phyloP scores from a whole-genome alignment of 805 yeast genomes.

The Isabelozyma rhagii region DNA sequence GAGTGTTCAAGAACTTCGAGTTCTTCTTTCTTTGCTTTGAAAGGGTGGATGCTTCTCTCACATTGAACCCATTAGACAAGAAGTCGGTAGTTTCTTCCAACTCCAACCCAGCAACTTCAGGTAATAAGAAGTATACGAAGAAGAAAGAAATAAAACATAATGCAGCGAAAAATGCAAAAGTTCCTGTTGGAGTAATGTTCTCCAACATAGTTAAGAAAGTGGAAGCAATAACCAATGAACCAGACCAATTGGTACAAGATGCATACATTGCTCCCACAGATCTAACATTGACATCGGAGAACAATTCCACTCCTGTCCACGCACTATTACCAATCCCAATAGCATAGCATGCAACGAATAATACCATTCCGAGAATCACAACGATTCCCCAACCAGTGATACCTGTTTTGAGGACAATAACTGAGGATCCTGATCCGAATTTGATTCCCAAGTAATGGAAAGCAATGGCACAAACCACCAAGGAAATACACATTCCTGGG shows the following conservation, averaged over 20 bases:
- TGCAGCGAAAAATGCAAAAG: conserved; percentile 87
- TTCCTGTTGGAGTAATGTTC: conserved; percentile 91
- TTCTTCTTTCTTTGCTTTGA: conserved; percentile 32
- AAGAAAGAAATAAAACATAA: conserved; percentile 69
- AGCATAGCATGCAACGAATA: conserved; percentile 87
- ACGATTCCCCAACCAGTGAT: conserved; percentile 85
- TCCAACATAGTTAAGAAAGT: conserved; percentile 93
- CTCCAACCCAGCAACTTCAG: conserved; percentile 87
- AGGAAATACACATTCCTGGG: conserved; percentile 78
- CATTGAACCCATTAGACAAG: conserved; percentile 81
- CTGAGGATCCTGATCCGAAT: conserved; percentile 48
- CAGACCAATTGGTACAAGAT: conserved; percentile 94
- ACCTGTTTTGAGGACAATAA: conserved; percentile 33
- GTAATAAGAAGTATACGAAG: conserved; percentile 80
- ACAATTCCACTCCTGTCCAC: conserved; percentile 96
- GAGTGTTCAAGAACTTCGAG: conserved; percentile 11
- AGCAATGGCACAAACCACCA: conserved; percentile 81
- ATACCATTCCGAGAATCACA: conserved; percentile 79
- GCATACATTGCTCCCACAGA: conserved; percentile 90
- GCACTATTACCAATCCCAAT: conserved; percentile 96
- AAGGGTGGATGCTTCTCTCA: conserved; percentile 47
- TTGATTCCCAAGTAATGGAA: conserved; percentile 78
- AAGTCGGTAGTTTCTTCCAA: conserved; percentile 87
- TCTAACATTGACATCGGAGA: conserved; percentile 85
- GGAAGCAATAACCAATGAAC: conserved; percentile 85